Base-by-base conservation (phyloP, 2,329 filamentous ascomycete species). In the Aaosphaeria pasadenensis region DNA sequence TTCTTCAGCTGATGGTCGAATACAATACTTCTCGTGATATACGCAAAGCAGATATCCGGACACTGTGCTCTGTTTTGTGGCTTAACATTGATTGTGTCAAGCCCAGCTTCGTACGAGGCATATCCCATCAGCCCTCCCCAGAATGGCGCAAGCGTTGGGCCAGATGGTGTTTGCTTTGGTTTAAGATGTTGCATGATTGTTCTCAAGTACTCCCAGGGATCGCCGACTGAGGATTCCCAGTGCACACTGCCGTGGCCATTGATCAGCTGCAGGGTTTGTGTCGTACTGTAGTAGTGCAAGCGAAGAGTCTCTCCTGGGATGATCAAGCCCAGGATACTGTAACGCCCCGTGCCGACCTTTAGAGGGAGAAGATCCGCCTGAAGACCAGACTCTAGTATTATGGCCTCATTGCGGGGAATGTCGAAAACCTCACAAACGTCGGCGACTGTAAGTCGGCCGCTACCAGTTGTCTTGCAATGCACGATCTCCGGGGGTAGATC, bases 81-180 rank as follows among this genome's bases (percentile, higher is more conserved):
- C 2, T 69, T 54, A 24, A 87, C 73, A 43, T 74, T 69, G 46
- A 84, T 84, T 13, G 78, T 83, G 54, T 78, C 74, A 1, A 95
- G 73, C 0, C 89, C 89, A 64, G 91, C 83, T 67, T 96, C 91
- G 51, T 96, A 95, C 0, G 88, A 90, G 44, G 90, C 80, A 60
- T 87, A 95, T 0, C 91, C 91, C 71, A 95, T 83, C 50, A 95
- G 85, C 0, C 91, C 91, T 44, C 89, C 91, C 70, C 88, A 83
- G 64, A 95, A 96, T 0, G 88, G 81, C 0, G 72, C 71, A 33
- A 62, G 66, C 6, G 61, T 69, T 5, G 54, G 44, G 11, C 54
- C 63, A 1, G 49, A 51, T 35, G 67, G 67, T 40, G 51, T 17
- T 11, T 50, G 39, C 11, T 35, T 46, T 1, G 68, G 69, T 45